A percentile compares a stretch with the other conserved stretches of the same genome.
Evolutionary conservation across 352 stramenopile genomes (phyloP).

Genomic region (Globisporangium paroecandrum): DNA sequence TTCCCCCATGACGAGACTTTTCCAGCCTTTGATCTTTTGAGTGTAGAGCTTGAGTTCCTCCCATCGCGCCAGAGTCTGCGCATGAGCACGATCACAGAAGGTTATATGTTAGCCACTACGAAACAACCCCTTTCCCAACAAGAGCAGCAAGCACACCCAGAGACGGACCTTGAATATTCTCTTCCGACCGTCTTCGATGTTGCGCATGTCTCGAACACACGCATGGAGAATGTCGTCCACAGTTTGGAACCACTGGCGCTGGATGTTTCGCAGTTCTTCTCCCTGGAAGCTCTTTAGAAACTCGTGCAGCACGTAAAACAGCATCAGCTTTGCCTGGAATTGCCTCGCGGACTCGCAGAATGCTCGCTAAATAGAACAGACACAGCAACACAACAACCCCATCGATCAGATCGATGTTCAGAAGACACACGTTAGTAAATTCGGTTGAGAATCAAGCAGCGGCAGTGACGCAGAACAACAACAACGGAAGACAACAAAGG

Average conservation of each 20-base stretch:
- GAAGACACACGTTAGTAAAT: slow-evolving; percentile 1
- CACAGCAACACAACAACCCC: slow-evolving; percentile 5
- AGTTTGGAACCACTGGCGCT: slow-evolving; percentile 79
- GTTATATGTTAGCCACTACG: background rate
- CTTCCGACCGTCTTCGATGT: slow-evolving; percentile 62
- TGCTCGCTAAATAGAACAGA: slow-evolving; percentile 41
- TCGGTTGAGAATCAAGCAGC: background rate
- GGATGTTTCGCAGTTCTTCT: slow-evolving; percentile 46
- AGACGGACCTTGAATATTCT: slow-evolving; percentile 66
- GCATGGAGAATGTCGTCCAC: slow-evolving; percentile 75
- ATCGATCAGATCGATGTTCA: slow-evolving; percentile 6
- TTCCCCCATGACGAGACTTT: slow-evolving; percentile 66
- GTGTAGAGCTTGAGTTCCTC: slow-evolving; percentile 79
- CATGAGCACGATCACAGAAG: background rate
- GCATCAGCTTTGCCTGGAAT: slow-evolving; percentile 82
- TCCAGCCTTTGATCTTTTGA: slow-evolving; percentile 78
- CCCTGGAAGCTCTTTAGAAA: slow-evolving; percentile 81
- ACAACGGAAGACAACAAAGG: slow-evolving; percentile 15
- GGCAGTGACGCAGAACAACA: slow-evolving; percentile 10
- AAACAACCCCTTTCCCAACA: background rate
- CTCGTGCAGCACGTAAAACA: slow-evolving; percentile 86
- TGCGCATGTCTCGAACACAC: slow-evolving; percentile 66
- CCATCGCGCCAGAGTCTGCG: slow-evolving; percentile 73
- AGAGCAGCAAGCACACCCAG: background rate
- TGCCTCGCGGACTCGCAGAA: slow-evolving; percentile 50